Evolutionary conservation across 805 yeast genomes (phyloP), one percentile per base, ranked within the genome.

Genomic region (Candida vartiovaarae): DNA sequence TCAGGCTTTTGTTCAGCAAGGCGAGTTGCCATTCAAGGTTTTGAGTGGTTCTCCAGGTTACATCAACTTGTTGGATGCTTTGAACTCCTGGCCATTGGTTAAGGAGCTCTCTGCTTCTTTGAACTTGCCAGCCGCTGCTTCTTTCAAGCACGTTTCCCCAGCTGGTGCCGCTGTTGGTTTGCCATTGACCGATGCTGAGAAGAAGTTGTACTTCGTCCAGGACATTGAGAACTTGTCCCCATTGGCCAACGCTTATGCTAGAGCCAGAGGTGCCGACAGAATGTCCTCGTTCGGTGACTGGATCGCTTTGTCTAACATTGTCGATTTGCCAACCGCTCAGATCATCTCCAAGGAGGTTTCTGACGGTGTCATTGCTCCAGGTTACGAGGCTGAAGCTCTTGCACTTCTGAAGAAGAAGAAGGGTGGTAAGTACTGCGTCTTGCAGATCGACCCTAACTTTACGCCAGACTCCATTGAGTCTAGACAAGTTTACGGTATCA

Each of bases 201-300:
- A 89, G 77, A 85, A 91, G 69, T 79, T 91, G 52, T 93, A 93
- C 76, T 93, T 93, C 64, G 99, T 93, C 51, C 81, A 80, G 55
- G 96, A 88, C 66, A 88, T 91, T 60, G 95, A 87, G 68, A 87
- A 90, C 75, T 74, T 93, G 64, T 87, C 97, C 9, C 98, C 99
- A 44, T 76, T 93, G 62, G 99, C 99, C 51, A 84, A 85, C 62
- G 99, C 99, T 46, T 93, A 93, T 62, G 99, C 99, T 33, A 86
- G 98, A 72, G 99, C 99, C 45, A 86, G 99, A 70, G 99, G 99
- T 67, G 99, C 99, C 55, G 99, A 93, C 71, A 84, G 99, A 78
- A 93, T 93, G 99, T 90, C 97, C 5, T 86, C 96, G 10, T 93
- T 93, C 64, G 99, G 99, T 64, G 99, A 93, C 70, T 93, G 89